Evolutionary conservation across 2,329 filamentous ascomycete genomes (phyloP).

Genomic region (Pseudopithomyces chartarum): DNA sequence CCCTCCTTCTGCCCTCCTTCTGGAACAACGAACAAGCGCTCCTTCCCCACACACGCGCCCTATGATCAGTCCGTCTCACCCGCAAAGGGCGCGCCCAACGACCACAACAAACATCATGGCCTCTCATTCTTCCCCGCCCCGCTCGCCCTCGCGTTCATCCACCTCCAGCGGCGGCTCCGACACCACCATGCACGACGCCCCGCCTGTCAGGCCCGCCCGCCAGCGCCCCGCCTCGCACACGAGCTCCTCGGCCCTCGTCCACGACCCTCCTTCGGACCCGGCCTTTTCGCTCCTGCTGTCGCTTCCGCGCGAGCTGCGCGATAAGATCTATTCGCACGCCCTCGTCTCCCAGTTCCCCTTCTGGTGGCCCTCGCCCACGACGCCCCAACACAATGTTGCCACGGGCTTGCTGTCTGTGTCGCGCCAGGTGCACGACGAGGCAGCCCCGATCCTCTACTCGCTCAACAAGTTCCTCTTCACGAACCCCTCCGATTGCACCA

Average conservation of each 20-base stretch:
- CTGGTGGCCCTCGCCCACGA: conserved; percentile 35
- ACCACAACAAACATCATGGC: conserved; percentile 25
- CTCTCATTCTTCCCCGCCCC: conserved; percentile 34
- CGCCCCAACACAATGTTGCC: conserved; percentile 26
- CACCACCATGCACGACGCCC: conserved; percentile 41
- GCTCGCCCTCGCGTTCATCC: conserved; percentile 36
- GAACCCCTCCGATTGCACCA: conserved; percentile 47
- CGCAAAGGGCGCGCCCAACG: not conserved
- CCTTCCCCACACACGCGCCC: not conserved
- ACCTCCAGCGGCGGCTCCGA: conserved; percentile 35
- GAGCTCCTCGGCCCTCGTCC: conserved; percentile 14
- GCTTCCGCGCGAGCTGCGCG: conserved; percentile 44
- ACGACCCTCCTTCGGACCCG: conserved; percentile 19
- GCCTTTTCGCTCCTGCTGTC: conserved; percentile 40
- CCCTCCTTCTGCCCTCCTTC: no score
- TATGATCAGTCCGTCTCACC: not conserved
- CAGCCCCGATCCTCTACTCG: conserved; percentile 41
- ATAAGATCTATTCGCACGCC: conserved; percentile 40
- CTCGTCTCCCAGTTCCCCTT: conserved; percentile 38
- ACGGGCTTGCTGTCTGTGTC: conserved; percentile 34
- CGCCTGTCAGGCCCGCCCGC: conserved; percentile 31
- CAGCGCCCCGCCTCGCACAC: conserved; percentile 30
- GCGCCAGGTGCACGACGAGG: conserved; percentile 39
- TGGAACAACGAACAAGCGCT: not conserved
- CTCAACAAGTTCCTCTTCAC: conserved; percentile 45